phyloP scores from a whole-genome alignment of 2,329 filamentous ascomycete genomes.

The Pseudogymnoascus sp. region DNA sequence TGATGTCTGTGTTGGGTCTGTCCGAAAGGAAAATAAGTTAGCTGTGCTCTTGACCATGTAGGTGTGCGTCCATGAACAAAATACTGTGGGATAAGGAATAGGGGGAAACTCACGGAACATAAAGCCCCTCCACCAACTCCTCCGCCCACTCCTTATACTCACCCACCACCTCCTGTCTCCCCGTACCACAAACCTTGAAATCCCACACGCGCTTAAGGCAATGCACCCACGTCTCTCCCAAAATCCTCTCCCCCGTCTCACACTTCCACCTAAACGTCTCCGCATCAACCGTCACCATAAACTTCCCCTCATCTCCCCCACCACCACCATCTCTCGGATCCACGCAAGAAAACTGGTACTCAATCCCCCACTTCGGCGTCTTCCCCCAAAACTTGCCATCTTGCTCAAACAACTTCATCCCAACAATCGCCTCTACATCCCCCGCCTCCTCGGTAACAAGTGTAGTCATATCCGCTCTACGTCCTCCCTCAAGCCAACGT shows the following conservation, averaged over 20 bases:
- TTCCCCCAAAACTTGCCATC: slow-evolving; percentile 20
- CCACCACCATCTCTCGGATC: slow-evolving; percentile 12
- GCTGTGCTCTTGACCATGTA: background rate
- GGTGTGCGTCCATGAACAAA: background rate
- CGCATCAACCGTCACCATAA: slow-evolving; percentile 24
- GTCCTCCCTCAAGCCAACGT: background rate
- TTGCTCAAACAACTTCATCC: slow-evolving; percentile 16
- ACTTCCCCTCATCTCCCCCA: background rate
- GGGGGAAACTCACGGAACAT: slow-evolving; percentile 21
- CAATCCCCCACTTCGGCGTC: slow-evolving; percentile 16
- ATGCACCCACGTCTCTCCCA: slow-evolving; percentile 23
- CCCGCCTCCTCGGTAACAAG: slow-evolving; percentile 19
- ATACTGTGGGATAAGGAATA: background rate
- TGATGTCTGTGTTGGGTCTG: background rate
- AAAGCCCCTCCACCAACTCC: slow-evolving; percentile 17
- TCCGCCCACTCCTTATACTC: slow-evolving; percentile 16
- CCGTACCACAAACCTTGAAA: slow-evolving; percentile 18
- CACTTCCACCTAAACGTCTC: slow-evolving; percentile 20
- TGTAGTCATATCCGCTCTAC: background rate
- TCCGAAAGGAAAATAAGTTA: slow-evolving; percentile 11
- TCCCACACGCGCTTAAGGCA: slow-evolving; percentile 26
- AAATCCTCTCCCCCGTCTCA: slow-evolving; percentile 11
- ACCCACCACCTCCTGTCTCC: slow-evolving; percentile 11
- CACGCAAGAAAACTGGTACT: slow-evolving; percentile 22
- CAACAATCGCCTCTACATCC: slow-evolving; percentile 20